Conservation (phyloP, 1,284 basidiomycete genomes). For the Schizophyllum amplum region DNA sequence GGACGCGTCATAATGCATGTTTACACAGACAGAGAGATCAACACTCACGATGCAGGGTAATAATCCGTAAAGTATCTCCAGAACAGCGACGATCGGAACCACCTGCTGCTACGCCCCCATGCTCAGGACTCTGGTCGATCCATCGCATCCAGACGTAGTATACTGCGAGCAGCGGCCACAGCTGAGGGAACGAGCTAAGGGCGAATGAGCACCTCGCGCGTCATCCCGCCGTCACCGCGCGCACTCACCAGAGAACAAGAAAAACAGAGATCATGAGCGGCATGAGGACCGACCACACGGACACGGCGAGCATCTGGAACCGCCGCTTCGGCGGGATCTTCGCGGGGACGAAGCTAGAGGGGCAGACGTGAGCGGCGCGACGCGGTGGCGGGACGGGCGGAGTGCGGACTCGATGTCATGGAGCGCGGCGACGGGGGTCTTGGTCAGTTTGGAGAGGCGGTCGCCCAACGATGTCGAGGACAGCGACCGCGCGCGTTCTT, state of each 20-base stretch:
- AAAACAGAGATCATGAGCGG: slow-evolving; percentile 66
- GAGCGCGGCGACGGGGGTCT: slow-evolving; percentile 31
- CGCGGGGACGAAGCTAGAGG: slow-evolving; percentile 58
- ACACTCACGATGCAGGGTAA: slow-evolving; percentile 81
- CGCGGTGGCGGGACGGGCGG: slow-evolving; percentile 6
- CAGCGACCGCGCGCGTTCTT: slow-evolving; percentile 19
- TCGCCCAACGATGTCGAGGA: slow-evolving; percentile 48
- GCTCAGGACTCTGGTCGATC: slow-evolving; percentile 72
- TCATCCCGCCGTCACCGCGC: slow-evolving; percentile 7
- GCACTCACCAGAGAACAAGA: slow-evolving; percentile 70
- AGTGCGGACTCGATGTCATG: slow-evolving; percentile 55
- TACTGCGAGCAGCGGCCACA: slow-evolving; percentile 81
- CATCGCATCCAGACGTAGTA: slow-evolving; percentile 79
- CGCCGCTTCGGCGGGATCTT: slow-evolving; percentile 73
- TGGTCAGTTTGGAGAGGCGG: slow-evolving; percentile 47
- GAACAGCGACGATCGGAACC: slow-evolving; percentile 63
- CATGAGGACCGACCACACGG: slow-evolving; percentile 79
- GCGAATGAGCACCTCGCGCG: slow-evolving; percentile 1
- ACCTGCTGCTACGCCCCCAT: slow-evolving; percentile 75
- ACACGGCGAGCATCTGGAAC: slow-evolving; percentile 81
- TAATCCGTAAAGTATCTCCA: slow-evolving; percentile 91
- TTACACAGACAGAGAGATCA: not conserved
- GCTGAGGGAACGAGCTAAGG: slow-evolving; percentile 74
- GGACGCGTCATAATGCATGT: not conserved
- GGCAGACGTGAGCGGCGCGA: slow-evolving; percentile 1